Evolutionary conservation across 352 stramenopile genomes (phyloP), one percentile per base, ranked within the genome.

Genomic region (Globisporangium heterothallicum): DNA sequence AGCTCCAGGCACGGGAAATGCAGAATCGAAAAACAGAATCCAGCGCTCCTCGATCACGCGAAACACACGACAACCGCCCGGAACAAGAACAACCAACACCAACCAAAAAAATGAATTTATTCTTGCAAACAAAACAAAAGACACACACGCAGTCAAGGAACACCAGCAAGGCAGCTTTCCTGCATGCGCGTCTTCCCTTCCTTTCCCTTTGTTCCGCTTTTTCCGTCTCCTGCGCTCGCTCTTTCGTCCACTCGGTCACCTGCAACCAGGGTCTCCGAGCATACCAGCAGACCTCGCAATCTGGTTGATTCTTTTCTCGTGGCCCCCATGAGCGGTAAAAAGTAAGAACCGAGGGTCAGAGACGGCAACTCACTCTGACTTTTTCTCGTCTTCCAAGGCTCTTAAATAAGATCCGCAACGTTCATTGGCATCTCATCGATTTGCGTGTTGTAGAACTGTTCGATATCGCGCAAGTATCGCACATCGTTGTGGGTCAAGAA

Each of bases 401-500:
- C 73, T 87, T 98, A 99, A 88, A 99, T 98, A 76, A 99, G 91
- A 88, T 99, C 97, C 54, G 92, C 94, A 56, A 99, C 95, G 78
- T 99, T 98, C 84, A 98, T 98, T 56, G 97, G 97, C 94, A 99
- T 99, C 80, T 99, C 97, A 62, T 97, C 92, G 70, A 99, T 99
- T 69, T 99, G 90, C 56, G 97, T 99, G 70, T 97, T 98, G 90
- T 99, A 99, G 83, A 99, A 99, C 74, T 98, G 81, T 81, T 99
- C 97, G 71, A 99, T 99, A 81, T 99, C 97, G 72, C 93, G 88
- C 59, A 99, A 78, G 78, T 99, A 98, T 80, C 94, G 88, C 63
- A 98, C 94, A 77, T 99, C 97, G 63, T 93, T 97, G 71, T 98
- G 83, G 55, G 96, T 98, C 63, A 99, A 74, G 74, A 99, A 99